These are phyloP conservation scores for Apophysomyces variabilis DNA, from an alignment of 371 early-diverging fungal genomes.

Conservation along the genomic window DNA sequence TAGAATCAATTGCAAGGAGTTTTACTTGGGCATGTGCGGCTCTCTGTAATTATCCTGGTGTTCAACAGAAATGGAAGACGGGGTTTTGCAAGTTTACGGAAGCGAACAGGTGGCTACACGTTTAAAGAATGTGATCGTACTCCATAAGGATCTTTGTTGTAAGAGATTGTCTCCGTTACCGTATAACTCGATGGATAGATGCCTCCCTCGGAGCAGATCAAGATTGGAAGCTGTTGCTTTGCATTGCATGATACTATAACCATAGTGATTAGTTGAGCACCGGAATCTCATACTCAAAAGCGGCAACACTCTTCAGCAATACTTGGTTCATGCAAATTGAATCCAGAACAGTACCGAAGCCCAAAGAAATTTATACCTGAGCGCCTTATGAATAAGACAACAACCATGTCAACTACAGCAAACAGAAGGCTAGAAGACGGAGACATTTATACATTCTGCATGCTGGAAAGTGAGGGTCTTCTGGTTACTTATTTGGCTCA, in stretches of 20 bases:
- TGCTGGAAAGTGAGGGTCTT: conserved; percentile 20
- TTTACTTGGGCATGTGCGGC: conserved; percentile 23
- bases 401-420: conserved; percentile 20
- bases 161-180: conserved; percentile 33
- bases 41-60: conserved; percentile 25
- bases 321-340: conserved; percentile 24
- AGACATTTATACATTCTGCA: conserved; percentile 25
- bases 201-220: conserved; percentile 25
- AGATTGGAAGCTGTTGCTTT: conserved; percentile 19
- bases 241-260: neutral
- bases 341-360: conserved; percentile 15
- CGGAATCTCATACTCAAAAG: conserved; percentile 45
- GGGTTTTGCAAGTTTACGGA: conserved; percentile 22
- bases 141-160: conserved; percentile 26
- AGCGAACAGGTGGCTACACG: conserved; percentile 14
- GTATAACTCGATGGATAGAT: conserved; percentile 20
- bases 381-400: conserved; percentile 23
- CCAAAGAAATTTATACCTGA: conserved; percentile 31
- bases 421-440: conserved; percentile 18
- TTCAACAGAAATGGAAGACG: conserved; percentile 22
- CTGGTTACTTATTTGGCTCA: neutral
- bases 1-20: no score
- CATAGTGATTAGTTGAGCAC: conserved; percentile 17
- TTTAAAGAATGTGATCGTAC: conserved; percentile 24
- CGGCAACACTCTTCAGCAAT: conserved; percentile 26